Conservation (phyloP, 495 filamentous ascomycete genomes). For the Penicillium silybi region DNA sequence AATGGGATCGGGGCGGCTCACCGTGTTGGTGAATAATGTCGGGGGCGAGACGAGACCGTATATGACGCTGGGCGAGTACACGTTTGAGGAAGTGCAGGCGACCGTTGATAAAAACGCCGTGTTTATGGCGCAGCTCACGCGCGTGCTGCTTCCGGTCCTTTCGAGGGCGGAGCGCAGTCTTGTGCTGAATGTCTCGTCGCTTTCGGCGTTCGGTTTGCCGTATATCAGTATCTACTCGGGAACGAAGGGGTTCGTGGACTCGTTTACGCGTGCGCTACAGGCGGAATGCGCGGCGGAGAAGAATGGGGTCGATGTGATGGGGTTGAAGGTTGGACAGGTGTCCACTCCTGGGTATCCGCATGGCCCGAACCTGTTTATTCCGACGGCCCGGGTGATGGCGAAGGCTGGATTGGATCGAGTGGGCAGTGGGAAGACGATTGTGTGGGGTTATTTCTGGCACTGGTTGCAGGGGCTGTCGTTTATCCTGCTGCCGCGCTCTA, state of each 20-base stretch:
- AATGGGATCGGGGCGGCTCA: conserved; percentile 21
- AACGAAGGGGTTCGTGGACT: conserved; percentile 36
- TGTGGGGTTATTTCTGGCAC: conserved; percentile 30
- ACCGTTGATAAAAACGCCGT: conserved; percentile 34
- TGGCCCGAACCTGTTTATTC: conserved; percentile 16
- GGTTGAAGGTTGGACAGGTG: conserved; percentile 24
- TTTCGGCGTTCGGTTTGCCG: conserved; percentile 30
- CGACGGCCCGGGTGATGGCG: conserved; percentile 19
- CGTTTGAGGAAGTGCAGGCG: conserved; percentile 19
- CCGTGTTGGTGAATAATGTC: conserved; percentile 49
- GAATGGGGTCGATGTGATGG: conserved; percentile 26
- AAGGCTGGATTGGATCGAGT: conserved; percentile 27
- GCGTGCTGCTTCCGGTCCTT: conserved; percentile 33
- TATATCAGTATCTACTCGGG: conserved; percentile 33
- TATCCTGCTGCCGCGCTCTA: conserved; percentile 17
- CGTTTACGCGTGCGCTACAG: conserved; percentile 27
- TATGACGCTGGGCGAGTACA: conserved; percentile 17
- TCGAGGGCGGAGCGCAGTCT: conserved; percentile 20
- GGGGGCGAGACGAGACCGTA: conserved; percentile 27
- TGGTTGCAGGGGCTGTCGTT: conserved; percentile 20
- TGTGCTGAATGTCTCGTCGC: conserved; percentile 42
- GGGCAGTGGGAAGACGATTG: conserved; percentile 24
- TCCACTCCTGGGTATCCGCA: conserved; percentile 20
- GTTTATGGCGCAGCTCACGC: conserved; percentile 42
- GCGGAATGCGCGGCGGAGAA: conserved; percentile 27